Conservation (phyloP, 108 stramenopile genomes). For the Pseudonitzschia multistriata region DNA sequence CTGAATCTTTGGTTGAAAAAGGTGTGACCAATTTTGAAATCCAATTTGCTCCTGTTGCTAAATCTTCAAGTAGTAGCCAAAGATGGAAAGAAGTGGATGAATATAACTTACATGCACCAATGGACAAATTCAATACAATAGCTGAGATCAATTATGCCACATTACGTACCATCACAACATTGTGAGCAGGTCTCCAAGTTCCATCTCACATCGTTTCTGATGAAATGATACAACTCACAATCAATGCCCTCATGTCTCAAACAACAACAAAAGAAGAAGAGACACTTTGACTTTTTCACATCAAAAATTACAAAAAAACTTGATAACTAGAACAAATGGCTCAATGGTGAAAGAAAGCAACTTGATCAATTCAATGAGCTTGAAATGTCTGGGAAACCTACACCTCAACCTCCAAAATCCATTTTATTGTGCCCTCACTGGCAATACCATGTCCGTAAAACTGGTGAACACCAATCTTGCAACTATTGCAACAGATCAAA, state of each 20-base stretch:
- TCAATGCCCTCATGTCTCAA: slow-evolving; percentile 16
- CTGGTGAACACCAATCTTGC: slow-evolving; percentile 21
- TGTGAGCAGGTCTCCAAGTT: too few species aligned
- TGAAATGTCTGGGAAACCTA: slow-evolving; percentile 18
- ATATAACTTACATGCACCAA: too few species aligned
- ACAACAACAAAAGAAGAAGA: slow-evolving; percentile 26
- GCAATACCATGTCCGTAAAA: slow-evolving; percentile 5
- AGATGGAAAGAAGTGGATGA: too few species aligned
- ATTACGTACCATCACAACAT: too few species aligned
- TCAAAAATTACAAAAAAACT: slow-evolving; percentile 11
- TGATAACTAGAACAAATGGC: slow-evolving; percentile 32
- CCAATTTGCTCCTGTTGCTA: too few species aligned
- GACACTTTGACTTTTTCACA: slow-evolving; percentile 31
- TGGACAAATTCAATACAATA: too few species aligned
- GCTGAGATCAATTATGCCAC: too few species aligned
- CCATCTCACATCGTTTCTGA: neutral
- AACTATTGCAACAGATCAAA: slow-evolving; percentile 30
- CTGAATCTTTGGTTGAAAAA: too few species aligned
- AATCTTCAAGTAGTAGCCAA: too few species aligned
- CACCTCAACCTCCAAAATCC: neutral
- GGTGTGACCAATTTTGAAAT: too few species aligned
- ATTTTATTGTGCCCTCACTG: slow-evolving; percentile 20
- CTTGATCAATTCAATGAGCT: slow-evolving; percentile 24
- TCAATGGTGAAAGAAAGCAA: slow-evolving; percentile 23
- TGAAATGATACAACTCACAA: neutral